phyloP scores from a whole-genome alignment of 139 green algal species.

The Astrephomene gubernaculifera region DNA sequence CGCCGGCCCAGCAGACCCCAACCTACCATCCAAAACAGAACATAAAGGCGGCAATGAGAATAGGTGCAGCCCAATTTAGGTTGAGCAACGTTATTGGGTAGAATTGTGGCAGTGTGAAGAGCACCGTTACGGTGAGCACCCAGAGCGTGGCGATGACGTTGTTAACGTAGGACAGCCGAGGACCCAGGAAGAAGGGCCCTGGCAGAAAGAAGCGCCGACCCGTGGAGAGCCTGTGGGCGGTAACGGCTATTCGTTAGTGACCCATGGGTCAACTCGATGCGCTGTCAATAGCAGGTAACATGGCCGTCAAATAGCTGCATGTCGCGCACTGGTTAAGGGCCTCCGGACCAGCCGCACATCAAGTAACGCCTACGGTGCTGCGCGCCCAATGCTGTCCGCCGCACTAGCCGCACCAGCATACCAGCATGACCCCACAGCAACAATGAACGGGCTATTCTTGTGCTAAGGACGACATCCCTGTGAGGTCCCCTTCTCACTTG shows the following conservation, averaged over 20 bases:
- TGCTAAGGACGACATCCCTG: not conserved
- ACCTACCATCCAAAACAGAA: not conserved
- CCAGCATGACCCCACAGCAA: not conserved
- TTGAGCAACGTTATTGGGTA: constrained; percentile 6
- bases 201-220: constrained; percentile 4
- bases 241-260: not conserved
- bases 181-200: constrained; percentile 24
- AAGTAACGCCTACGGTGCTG: not conserved
- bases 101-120: constrained; percentile 27
- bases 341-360: not conserved
- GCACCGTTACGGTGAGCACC: not conserved
- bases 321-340: not conserved
- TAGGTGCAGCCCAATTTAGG: constrained; percentile 30
- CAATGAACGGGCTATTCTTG: not conserved
- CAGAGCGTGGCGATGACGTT: constrained; percentile 3
- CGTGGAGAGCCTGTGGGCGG: constrained; percentile 2
- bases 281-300: too few relatives aligned
- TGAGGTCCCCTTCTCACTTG: not conserved
- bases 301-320: too few relatives aligned
- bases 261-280: not conserved
- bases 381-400: not conserved
- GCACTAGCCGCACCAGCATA: not conserved
- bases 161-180: constrained; percentile 14
- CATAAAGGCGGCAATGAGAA: not conserved
- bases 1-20: not conserved